These are phyloP conservation scores for Boletellus sp. DNA, from an alignment of 768 basidiomycete genomes.

Conservation along the genomic window DNA sequence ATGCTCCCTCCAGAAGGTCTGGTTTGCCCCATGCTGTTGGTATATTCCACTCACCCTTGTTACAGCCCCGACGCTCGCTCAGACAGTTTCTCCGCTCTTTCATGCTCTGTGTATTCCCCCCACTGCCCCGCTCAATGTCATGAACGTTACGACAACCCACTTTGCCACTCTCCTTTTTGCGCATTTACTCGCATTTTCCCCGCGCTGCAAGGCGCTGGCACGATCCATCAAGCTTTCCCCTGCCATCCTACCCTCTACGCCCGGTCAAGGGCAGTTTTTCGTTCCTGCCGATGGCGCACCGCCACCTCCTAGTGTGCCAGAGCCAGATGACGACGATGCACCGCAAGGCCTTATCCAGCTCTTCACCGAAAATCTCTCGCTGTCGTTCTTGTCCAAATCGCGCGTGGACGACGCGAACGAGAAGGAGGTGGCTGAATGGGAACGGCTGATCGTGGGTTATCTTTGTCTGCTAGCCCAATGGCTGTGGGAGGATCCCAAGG, in stretches of 20 bases:
- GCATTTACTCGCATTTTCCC: constrained; percentile 68
- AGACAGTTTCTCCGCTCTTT: constrained; percentile 62
- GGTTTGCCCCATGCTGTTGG: neutral
- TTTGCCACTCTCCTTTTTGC: constrained; percentile 77
- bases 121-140: constrained; percentile 54
- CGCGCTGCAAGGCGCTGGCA: constrained; percentile 60
- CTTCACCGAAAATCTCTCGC: constrained; percentile 86
- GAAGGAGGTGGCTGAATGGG: constrained; percentile 83
- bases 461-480: constrained; percentile 82
- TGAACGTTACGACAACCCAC: constrained; percentile 60
- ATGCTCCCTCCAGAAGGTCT: constrained; percentile 64
- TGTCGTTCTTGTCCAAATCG: constrained; percentile 76
- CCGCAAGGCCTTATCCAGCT: constrained; percentile 76
- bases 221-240: constrained; percentile 58
- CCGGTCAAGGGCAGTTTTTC: constrained; percentile 51
- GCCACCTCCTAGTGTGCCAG: constrained; percentile 30
- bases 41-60: neutral
- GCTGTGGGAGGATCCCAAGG: constrained; percentile 93
- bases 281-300: constrained; percentile 69
- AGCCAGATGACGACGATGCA: constrained; percentile 54
- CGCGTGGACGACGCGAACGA: constrained; percentile 49
- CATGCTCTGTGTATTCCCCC: constrained; percentile 64
- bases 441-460: constrained; percentile 82
- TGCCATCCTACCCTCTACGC: constrained; percentile 27
- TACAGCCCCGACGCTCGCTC: constrained; percentile 32